Evolutionary conservation across 805 yeast genomes (phyloP), one percentile per base, ranked within the genome.

Genomic region (Torulaspora quercuum): DNA sequence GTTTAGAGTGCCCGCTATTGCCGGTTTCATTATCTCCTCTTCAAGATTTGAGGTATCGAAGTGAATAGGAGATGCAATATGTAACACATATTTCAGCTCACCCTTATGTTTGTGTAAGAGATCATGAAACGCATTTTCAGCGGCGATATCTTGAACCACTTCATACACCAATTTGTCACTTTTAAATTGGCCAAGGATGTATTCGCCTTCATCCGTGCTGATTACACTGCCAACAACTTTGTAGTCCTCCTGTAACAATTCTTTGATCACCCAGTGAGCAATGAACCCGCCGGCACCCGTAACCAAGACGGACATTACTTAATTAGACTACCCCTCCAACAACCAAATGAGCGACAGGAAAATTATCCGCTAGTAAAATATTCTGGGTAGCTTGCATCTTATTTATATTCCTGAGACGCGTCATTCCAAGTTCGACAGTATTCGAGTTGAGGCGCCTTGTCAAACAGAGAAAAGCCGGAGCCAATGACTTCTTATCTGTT

Each of bases 201-300:
- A 45, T 5, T 65, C 70, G n/a, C 70, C 75, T 45, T 73, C 73
- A 4, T 50, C 61, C 25, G 54, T 47, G 8, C 70, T 59, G 47
- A 81, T 63, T 1, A 69, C 78, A 4, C 78, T 63, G 19, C 78
- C 80, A 36, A 75, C 63, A 7, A 75, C 80, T 7, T 54, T 50
- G 46, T 73, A 72, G 13, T 44, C 37, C 22, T 45, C 39, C 5
- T 55, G 49, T 14, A 76, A 45, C 34, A 75, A 64, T 18, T 51
- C 52, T 33, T 65, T 61, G 30, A 74, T 61, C 12, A 72, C 59
- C 46, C 73, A 75, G 46, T 64, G 68, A 24, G 80, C 79, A 42
- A 75, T 67, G 48, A 63, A 75, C 6, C 80, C 80, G 3, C 71
- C 59, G 7, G 76, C 76, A 21, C 80, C 80, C 2, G 79, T 62